These are phyloP conservation scores for Boletus sensibilis DNA, from an alignment of 768 basidiomycete species.

Conservation along the genomic window DNA sequence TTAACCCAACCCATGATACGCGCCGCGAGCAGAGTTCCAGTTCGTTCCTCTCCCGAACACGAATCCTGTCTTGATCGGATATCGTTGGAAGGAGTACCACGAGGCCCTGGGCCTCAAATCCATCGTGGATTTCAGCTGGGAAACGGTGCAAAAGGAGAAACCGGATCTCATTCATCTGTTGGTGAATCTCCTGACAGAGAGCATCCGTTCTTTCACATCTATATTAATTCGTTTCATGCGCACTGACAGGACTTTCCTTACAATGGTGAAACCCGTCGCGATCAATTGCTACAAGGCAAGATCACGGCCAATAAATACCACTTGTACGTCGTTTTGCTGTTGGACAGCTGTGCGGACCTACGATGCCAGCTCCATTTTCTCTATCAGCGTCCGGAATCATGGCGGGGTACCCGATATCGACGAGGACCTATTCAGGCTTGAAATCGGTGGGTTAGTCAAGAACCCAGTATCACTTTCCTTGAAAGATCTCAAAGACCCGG, in stretches of 20 bases:
- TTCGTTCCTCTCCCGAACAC: conserved; percentile 47
- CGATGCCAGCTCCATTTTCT: not conserved
- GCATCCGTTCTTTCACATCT: too few species aligned
- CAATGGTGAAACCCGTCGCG: conserved; percentile 50
- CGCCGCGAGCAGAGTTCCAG: conserved; percentile 41
- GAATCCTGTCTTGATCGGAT: conserved; percentile 49
- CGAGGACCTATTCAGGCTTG: conserved; percentile 45
- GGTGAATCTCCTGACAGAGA: not conserved
- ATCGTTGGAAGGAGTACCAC: conserved; percentile 56
- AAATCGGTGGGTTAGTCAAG: conserved; percentile 52
- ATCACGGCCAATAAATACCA: conserved; percentile 50
- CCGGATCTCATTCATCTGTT: conserved; percentile 49
- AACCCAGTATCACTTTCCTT: conserved; percentile 42
- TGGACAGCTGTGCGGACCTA: not conserved
- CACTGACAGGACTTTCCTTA: conserved; percentile 46
- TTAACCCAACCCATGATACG: not conserved
- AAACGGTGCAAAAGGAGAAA: conserved; percentile 51
- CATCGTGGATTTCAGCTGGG: conserved; percentile 52
- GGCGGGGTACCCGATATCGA: conserved; percentile 52
- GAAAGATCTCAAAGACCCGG: conserved; percentile 47
- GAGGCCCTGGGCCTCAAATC: conserved; percentile 45
- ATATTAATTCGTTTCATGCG: not conserved
- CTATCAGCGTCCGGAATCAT: conserved; percentile 49
- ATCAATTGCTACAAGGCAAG: conserved; percentile 44
- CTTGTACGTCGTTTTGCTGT: conserved; percentile 38